Conservation (phyloP, 805 yeast species). For the Ogataea degrootiae region DNA sequence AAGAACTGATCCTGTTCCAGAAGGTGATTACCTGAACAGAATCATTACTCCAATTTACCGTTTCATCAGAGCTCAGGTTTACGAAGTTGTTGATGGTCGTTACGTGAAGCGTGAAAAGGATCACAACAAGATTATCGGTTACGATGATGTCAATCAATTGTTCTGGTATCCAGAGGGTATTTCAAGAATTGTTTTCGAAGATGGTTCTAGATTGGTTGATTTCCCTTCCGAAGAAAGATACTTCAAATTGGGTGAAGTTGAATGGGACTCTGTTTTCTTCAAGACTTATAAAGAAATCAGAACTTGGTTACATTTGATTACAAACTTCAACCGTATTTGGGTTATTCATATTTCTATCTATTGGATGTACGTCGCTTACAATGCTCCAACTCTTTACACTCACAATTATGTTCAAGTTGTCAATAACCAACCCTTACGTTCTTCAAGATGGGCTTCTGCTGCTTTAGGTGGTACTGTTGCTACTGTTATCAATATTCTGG, state of each 20-base stretch:
- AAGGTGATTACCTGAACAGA: slow-evolving; percentile 88
- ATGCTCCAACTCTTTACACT: slow-evolving; percentile 89
- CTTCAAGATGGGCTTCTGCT: slow-evolving; percentile 87
- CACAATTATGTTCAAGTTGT: slow-evolving; percentile 76
- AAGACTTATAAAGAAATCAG: slow-evolving; percentile 94
- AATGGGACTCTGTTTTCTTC: slow-evolving; percentile 88
- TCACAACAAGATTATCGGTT: slow-evolving; percentile 79
- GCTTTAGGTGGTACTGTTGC: slow-evolving; percentile 94
- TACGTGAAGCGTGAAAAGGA: slow-evolving; percentile 81
- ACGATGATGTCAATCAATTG: slow-evolving; percentile 97
- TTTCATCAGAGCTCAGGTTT: slow-evolving; percentile 75
- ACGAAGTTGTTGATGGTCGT: slow-evolving; percentile 76
- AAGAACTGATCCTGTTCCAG: slow-evolving; percentile 76
- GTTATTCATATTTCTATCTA: slow-evolving; percentile 81
- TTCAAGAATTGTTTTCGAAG: slow-evolving; percentile 83
- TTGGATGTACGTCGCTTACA: slow-evolving; percentile 95
- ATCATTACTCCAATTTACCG: slow-evolving; percentile 87
- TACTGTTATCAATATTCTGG: slow-evolving; percentile 70
- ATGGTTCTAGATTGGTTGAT: slow-evolving; percentile 88
- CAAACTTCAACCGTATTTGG: slow-evolving; percentile 98
- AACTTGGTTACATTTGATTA: slow-evolving; percentile 94
- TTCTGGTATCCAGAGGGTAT: slow-evolving; percentile 99
- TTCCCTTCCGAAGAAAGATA: slow-evolving; percentile 88
- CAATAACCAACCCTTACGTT: slow-evolving; percentile 83
- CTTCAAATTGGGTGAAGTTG: slow-evolving; percentile 83